Conservation (phyloP, 2,329 filamentous ascomycete species). For the Aspergillus puulaauensis region DNA sequence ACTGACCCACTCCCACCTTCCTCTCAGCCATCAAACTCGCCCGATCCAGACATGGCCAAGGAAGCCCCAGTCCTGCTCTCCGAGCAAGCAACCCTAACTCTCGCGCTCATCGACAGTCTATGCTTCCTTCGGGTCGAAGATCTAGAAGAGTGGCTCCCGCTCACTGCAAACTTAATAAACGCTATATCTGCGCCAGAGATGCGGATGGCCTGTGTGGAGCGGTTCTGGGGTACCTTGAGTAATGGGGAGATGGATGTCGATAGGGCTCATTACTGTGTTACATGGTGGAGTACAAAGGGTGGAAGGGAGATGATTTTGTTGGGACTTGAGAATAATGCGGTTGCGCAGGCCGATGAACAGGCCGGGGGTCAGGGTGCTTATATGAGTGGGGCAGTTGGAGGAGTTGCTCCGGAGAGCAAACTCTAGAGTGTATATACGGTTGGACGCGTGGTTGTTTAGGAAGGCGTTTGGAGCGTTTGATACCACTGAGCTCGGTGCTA, state of each 20-base stretch:
- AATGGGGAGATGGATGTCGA: slow-evolving; percentile 88
- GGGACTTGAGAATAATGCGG: slow-evolving; percentile 31
- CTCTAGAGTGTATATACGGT: slow-evolving; percentile 32
- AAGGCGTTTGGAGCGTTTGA: slow-evolving; percentile 8
- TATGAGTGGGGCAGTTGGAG: slow-evolving; percentile 57
- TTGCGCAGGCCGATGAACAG: slow-evolving; percentile 14
- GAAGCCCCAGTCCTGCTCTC: slow-evolving; percentile 47
- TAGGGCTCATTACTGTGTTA: slow-evolving; percentile 72
- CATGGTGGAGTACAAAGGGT: slow-evolving; percentile 77
- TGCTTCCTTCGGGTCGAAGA: slow-evolving; percentile 69
- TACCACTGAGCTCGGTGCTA: slow-evolving; percentile 12
- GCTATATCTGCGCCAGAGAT: slow-evolving; percentile 61
- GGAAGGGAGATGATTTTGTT: slow-evolving; percentile 58
- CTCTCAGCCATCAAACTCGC: slow-evolving; percentile 28
- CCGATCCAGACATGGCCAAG: slow-evolving; percentile 35
- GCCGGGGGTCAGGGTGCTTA: slow-evolving; percentile 34
- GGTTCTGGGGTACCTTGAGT: slow-evolving; percentile 77
- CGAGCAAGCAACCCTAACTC: slow-evolving; percentile 73
- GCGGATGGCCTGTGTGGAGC: slow-evolving; percentile 63
- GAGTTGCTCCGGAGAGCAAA: slow-evolving; percentile 45
- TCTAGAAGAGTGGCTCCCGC: slow-evolving; percentile 77
- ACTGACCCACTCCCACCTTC: slow-evolving; percentile 48
- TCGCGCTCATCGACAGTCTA: slow-evolving; percentile 77
- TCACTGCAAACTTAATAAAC: slow-evolving; percentile 68
- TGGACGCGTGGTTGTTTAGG: neutral